phyloP scores from a whole-genome alignment of 208 protist genomes.

The Trypanosomatidae sp. region DNA sequence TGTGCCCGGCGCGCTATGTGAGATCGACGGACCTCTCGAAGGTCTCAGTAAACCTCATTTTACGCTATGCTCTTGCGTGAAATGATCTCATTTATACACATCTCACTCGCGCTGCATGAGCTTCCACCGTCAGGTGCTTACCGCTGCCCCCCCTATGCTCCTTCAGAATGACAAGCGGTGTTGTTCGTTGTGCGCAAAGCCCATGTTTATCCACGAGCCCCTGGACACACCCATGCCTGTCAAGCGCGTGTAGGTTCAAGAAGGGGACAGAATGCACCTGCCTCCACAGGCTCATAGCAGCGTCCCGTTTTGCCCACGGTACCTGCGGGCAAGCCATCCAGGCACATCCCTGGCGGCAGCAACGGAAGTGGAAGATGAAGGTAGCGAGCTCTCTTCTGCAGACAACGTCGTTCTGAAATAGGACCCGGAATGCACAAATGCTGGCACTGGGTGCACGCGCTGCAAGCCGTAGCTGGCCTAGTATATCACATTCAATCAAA shows the following conservation, averaged over 20 bases:
- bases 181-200: background rate
- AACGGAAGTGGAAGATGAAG: background rate
- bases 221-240: background rate
- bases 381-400: background rate
- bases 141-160: background rate
- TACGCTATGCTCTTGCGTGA: background rate
- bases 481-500: too few relatives aligned
- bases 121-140: background rate
- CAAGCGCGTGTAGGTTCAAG: background rate
- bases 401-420: background rate
- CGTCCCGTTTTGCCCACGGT: background rate
- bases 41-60: background rate
- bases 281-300: background rate
- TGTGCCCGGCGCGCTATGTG: background rate
- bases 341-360: background rate
- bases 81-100: background rate
- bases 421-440: background rate
- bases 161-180: background rate
- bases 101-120: background rate
- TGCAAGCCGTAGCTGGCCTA: too few relatives aligned
- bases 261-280: background rate
- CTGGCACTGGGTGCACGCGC: background rate
- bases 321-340: background rate
- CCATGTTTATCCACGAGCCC: background rate
- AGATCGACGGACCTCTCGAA: background rate